Evolutionary conservation across 2,329 filamentous ascomycete species (phyloP).

Genomic region (Neospermospora avenae): DNA sequence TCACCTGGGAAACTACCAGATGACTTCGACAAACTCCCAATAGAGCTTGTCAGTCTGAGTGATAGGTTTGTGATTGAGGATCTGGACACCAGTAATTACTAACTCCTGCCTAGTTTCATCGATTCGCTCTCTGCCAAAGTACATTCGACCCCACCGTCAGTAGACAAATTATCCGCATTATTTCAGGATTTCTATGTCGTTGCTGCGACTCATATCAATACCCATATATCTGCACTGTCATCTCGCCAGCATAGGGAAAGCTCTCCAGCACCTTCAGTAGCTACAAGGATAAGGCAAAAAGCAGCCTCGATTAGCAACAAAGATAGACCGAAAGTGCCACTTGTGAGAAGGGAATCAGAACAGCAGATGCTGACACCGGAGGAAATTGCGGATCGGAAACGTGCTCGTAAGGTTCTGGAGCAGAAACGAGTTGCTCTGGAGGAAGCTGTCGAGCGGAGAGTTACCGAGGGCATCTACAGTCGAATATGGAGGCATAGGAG

Average conservation of each 20-base stretch:
- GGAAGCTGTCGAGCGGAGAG: slow-evolving; percentile 83
- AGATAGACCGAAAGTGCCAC: slow-evolving; percentile 45
- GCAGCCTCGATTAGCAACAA: slow-evolving; percentile 52
- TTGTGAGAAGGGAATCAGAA: slow-evolving; percentile 40
- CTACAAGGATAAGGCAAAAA: slow-evolving; percentile 54
- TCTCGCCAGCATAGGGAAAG: slow-evolving; percentile 69
- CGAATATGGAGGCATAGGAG: slow-evolving; percentile 88
- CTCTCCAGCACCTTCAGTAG: slow-evolving; percentile 52
- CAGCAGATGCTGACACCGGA: slow-evolving; percentile 90
- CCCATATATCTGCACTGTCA: slow-evolving; percentile 78
- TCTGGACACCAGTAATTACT: slow-evolving; percentile 6
- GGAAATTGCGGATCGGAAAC: slow-evolving; percentile 78
- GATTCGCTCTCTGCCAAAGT: slow-evolving; percentile 86
- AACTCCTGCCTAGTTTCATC: slow-evolving; percentile 64
- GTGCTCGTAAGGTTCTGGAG: slow-evolving; percentile 73
- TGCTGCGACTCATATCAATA: slow-evolving; percentile 78
- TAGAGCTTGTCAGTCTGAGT: slow-evolving; percentile 85
- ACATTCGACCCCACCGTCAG: slow-evolving; percentile 76
- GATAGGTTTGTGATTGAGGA: slow-evolving; percentile 60
- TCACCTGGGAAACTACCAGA: slow-evolving; percentile 27
- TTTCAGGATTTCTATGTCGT: slow-evolving; percentile 93
- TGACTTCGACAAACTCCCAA: slow-evolving; percentile 84
- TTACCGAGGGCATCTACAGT: slow-evolving; percentile 81
- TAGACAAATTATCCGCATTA: slow-evolving; percentile 76
- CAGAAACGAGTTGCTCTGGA: slow-evolving; percentile 74